Base-by-base conservation (phyloP, 768 basidiomycete species). In the Chalciporus sphaerocephalus region DNA sequence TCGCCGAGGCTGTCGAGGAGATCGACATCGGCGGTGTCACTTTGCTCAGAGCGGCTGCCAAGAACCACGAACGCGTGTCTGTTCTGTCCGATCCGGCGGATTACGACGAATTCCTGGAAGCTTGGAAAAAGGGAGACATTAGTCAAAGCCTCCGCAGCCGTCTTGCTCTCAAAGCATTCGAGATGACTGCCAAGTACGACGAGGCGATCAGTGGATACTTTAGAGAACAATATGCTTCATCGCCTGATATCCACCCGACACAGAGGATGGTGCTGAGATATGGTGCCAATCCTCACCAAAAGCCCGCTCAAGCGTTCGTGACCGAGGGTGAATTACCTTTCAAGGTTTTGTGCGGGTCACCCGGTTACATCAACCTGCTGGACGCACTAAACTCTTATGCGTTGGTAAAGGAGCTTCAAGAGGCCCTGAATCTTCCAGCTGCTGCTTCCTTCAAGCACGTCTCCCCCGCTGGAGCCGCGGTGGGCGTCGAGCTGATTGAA, bases 381-480 rank as follows among this genome's bases (percentile, higher is more conserved):
- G 96, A 98, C 60, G 96, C 94, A 1, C 80, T 99, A 57, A 97
- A 97, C 70, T 95, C 95, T 4, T 99, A 87, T 60, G 94, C 91
- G 1, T 80, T 99, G 32, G 96, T 99, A 46, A 89, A 85, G 59
- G 96, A 99, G 64, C 80, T 99, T 3, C 83, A 91, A 37, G 88
- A 81, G 47, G 90, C 90, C 1, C 79, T 98, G 46, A 69, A 74
- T 27, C 81, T 98, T 37, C 94, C 96, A 15, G 96, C 96, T 12
- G 95, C 96, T 11, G 95, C 96, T 0, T 97, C 94, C 1, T 99
- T 98, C 83, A 99, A 99, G 72, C 96, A 99, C 61, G 96, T 99
- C 48, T 98, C 95, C 15, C 96, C 96, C 10, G 96, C 96, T 2
- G 96, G 96, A 40, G 93, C 90, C 6, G 96, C 94, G 21, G 90